Conservation (phyloP, 352 stramenopile genomes). For the Globisporangium megalacanthum region DNA sequence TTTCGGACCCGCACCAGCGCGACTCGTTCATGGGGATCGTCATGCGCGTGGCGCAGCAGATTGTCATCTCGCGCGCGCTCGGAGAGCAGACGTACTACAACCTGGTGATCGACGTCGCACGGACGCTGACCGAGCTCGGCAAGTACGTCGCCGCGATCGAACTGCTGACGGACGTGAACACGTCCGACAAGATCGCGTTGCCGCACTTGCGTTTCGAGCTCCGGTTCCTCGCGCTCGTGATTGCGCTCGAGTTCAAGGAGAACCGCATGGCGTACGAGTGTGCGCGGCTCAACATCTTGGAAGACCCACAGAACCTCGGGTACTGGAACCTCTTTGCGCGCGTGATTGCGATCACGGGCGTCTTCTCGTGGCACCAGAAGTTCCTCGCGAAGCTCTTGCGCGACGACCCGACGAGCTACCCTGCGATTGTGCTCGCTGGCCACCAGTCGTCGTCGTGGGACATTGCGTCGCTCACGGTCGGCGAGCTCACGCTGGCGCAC, state of each 20-base stretch:
- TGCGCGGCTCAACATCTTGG: constrained; percentile 81
- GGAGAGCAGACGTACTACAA: constrained; percentile 72
- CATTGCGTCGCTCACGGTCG: constrained; percentile 78
- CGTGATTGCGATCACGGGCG: constrained; percentile 77
- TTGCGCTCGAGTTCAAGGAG: constrained; percentile 80
- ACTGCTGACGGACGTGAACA: constrained; percentile 83
- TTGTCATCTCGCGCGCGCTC: constrained; percentile 70
- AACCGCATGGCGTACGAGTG: constrained; percentile 87
- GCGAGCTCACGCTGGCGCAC: constrained; percentile 80
- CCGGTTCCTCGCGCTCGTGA: constrained; percentile 77
- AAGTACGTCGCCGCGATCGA: constrained; percentile 84
- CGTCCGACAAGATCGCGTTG: constrained; percentile 76
- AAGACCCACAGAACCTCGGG: constrained; percentile 71
- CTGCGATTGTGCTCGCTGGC: constrained; percentile 72
- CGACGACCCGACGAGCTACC: constrained; percentile 72
- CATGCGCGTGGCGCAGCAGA: constrained; percentile 77
- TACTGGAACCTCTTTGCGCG: constrained; percentile 85
- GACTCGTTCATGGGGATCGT: constrained; percentile 84
- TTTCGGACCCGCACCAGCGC: constrained; percentile 58
- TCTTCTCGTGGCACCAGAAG: constrained; percentile 87
- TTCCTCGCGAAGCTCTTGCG: constrained; percentile 78
- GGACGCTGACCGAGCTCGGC: constrained; percentile 71
- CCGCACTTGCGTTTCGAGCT: constrained; percentile 70
- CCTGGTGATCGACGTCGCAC: constrained; percentile 71
- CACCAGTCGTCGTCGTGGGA: constrained; percentile 83